Conservation (phyloP, 1,139 yeast species). For the Yamadazyma kanchanaburiensis region DNA sequence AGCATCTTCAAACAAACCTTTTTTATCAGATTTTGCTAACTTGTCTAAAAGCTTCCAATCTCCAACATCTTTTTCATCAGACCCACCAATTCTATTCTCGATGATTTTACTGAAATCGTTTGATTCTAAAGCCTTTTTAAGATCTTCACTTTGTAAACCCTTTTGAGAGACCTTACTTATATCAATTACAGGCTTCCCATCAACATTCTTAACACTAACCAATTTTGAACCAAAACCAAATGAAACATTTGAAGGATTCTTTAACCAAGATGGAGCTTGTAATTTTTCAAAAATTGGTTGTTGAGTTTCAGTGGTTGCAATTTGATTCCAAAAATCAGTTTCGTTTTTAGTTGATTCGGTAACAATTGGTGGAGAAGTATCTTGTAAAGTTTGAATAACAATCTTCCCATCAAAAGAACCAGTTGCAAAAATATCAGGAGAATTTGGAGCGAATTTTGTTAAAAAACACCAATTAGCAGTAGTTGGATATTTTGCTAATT, state of each 20-base stretch:
- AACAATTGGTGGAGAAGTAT: conserved; percentile 57
- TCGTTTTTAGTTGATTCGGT: conserved; percentile 48
- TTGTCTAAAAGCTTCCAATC: conserved; percentile 79
- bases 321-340: conserved; percentile 81
- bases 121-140: conserved; percentile 57
- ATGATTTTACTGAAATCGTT: conserved; percentile 56
- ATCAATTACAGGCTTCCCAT: conserved; percentile 43
- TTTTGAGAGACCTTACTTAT: conserved; percentile 45
- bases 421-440: conserved; percentile 90
- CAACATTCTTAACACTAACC: conserved; percentile 50
- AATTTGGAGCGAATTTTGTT: conserved; percentile 78
- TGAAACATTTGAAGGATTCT: conserved; percentile 67
- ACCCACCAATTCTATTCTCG: conserved; percentile 44
- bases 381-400: conserved; percentile 82
- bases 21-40: conserved; percentile 50
- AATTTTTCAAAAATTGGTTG: conserved; percentile 63
- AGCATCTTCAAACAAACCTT: conserved; percentile 25
- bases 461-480: conserved; percentile 94
- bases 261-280: conserved; percentile 91
- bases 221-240: conserved; percentile 96
- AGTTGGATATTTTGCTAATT: conserved; percentile 85
- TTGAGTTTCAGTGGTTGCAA: conserved; percentile 70
- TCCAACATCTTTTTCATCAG: conserved; percentile 46
- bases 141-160: conserved; percentile 36
- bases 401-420: conserved; percentile 92